Conservation (phyloP, 805 yeast genomes). For the Ogataea corticis region DNA sequence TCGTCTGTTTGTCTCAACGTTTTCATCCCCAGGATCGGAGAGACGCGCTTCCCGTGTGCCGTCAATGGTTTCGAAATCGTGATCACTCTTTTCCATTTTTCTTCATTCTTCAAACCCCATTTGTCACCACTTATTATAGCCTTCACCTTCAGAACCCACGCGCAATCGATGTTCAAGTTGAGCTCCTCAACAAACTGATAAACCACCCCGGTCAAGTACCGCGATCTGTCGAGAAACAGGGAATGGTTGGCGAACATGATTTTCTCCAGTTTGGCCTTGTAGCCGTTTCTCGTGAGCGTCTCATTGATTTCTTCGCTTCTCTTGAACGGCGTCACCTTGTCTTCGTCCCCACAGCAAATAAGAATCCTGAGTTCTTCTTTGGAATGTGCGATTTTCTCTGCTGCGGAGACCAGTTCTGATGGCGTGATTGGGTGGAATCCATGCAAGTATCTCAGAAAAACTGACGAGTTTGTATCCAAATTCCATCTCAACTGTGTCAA, state of each 20-base stretch:
- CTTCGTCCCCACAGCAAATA: constrained; percentile 61
- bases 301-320: constrained; percentile 35
- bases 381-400: constrained; percentile 37
- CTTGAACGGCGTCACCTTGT: constrained; percentile 50
- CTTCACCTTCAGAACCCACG: constrained; percentile 68
- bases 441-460: constrained; percentile 53
- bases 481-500: constrained; percentile 70
- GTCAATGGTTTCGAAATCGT: constrained; percentile 48
- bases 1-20: constrained; percentile 66
- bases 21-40: constrained; percentile 70
- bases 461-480: constrained; percentile 55
- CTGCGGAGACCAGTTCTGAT: constrained; percentile 45
- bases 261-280: constrained; percentile 36
- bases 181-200: constrained; percentile 54
- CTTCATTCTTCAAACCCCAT: constrained; percentile 78
- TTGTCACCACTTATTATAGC: constrained; percentile 67
- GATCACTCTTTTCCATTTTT: constrained; percentile 62
- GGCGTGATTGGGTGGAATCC: constrained; percentile 48
- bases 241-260: constrained; percentile 65
- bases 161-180: constrained; percentile 55
- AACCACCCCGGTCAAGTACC: constrained; percentile 59
- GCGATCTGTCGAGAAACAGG: constrained; percentile 61
- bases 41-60: constrained; percentile 28
- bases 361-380: constrained; percentile 43
- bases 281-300: constrained; percentile 30